These are phyloP conservation scores for Brasilioporus rufonigricans DNA, from an alignment of 768 basidiomycete genomes.

Conservation along the genomic window DNA sequence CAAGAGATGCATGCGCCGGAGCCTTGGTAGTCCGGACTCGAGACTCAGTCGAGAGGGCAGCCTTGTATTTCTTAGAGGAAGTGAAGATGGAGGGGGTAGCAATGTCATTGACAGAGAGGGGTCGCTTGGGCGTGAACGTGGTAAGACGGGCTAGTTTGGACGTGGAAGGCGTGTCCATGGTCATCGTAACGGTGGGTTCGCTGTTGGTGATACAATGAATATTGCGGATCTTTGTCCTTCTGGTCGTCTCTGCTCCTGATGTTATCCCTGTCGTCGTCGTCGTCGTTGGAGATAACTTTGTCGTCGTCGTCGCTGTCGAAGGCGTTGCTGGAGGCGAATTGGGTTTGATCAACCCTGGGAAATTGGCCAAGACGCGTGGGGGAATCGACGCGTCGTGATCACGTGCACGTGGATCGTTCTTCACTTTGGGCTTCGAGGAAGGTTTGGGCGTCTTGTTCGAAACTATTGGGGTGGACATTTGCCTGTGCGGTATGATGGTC, in stretches of 20 bases:
- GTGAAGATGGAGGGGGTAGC: conserved; percentile 35
- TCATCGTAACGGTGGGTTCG: neutral
- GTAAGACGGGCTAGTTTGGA: conserved; percentile 39
- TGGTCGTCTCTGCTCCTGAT: neutral
- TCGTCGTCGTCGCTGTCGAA: conserved; percentile 5
- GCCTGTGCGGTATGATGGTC: neutral
- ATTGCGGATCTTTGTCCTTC: neutral
- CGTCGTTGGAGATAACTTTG: neutral
- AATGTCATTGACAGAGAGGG: conserved; percentile 39
- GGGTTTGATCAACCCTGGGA: conserved; percentile 31
- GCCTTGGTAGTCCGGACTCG: conserved; percentile 33
- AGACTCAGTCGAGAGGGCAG: conserved; percentile 50
- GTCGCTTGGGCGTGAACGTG: conserved; percentile 58
- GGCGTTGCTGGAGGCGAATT: neutral
- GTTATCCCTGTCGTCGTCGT: neutral
- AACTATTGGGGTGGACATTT: conserved; percentile 2
- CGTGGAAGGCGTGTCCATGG: conserved; percentile 26
- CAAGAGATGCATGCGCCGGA: conserved; percentile 27
- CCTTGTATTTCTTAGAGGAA: conserved; percentile 68
- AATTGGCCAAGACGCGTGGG: conserved; percentile 24
- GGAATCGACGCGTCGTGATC: conserved; percentile 26
- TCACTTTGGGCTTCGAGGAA: neutral
- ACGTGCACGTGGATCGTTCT: conserved; percentile 15
- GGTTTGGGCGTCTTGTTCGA: neutral
- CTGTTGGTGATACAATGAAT: neutral